These are phyloP conservation scores for Tetrapisispora taiwanensis DNA, from an alignment of 805 yeast species.

Conservation along the genomic window DNA sequence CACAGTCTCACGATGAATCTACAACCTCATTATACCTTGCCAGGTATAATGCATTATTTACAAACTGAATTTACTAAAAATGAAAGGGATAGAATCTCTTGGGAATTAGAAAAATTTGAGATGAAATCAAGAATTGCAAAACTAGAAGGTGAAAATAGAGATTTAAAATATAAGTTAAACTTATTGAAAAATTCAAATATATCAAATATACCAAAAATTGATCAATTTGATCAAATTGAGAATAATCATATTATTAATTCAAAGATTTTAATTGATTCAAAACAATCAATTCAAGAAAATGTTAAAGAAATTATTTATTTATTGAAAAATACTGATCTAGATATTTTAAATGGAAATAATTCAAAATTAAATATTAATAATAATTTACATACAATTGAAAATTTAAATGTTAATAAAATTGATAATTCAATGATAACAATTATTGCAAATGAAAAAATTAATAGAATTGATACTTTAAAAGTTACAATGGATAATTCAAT, in stretches of 20 bases:
- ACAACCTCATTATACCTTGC: slow-evolving; percentile 22
- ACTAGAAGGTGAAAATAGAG: slow-evolving; percentile 44
- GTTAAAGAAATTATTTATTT: slow-evolving; percentile 28
- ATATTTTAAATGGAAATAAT: slow-evolving; percentile 13
- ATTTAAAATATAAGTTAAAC: slow-evolving; percentile 18
- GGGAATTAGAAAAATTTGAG: slow-evolving; percentile 53
- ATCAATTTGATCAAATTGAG: background rate
- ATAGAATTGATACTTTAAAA: slow-evolving; percentile 1
- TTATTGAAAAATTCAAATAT: too few relatives aligned
- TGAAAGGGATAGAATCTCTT: slow-evolving; percentile 49
- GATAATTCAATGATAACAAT: background rate
- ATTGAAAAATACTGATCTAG: slow-evolving; percentile 23
- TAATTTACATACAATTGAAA: slow-evolving; percentile 18
- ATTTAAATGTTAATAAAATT: slow-evolving; percentile 13
- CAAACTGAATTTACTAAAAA: slow-evolving; percentile 54
- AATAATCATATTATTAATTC: slow-evolving; percentile 4
- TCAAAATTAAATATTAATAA: background rate
- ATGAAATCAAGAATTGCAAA: slow-evolving; percentile 43
- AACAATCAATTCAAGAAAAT: slow-evolving; percentile 24
- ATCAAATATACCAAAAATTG: background rate
- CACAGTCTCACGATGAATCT: too few relatives aligned
- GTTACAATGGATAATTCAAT: background rate
- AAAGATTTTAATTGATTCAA: slow-evolving; percentile 15
- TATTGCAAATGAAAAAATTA: background rate
- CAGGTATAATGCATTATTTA: slow-evolving; percentile 53